phyloP scores from a whole-genome alignment of 305 asterid species.

The Fraxinus platypoda region DNA sequence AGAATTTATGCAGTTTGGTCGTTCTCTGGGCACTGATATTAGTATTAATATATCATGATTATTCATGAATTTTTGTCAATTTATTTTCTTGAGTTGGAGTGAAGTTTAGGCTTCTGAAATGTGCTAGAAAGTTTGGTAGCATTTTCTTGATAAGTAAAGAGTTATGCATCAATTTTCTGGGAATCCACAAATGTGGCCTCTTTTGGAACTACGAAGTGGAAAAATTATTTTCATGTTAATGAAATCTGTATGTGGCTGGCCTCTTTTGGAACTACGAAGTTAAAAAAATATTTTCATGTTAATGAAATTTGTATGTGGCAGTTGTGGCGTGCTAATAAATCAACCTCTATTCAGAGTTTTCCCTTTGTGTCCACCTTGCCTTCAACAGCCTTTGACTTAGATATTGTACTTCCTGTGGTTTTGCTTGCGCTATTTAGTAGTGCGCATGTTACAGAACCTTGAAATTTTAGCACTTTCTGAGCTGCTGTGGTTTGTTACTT shows the following conservation, averaged over 20 bases:
- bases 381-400: not conserved
- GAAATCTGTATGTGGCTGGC: not conserved
- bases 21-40: slow-evolving; percentile 4
- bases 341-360: not conserved
- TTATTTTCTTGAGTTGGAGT: not conserved
- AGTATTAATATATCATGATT: not conserved
- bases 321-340: not conserved
- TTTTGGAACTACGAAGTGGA: not conserved
- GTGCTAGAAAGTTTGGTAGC: not conserved
- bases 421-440: not conserved
- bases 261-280: not conserved
- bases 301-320: not conserved
- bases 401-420: not conserved
- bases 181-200: not conserved
- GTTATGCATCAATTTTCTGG: not conserved
- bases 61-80: not conserved
- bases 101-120: not conserved
- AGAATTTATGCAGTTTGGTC: not conserved
- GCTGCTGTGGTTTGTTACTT: not conserved
- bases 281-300: not conserved
- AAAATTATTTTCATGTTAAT: not conserved
- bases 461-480: not conserved
- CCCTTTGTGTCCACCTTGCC: not conserved
- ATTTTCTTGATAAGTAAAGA: not conserved
- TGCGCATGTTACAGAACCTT: not conserved